Percentiles rank a stretch among this genome's conserved stretches.
Evolutionary conservation across 768 basidiomycete species (phyloP).

Genomic region (Daedaleopsis sinensis): DNA sequence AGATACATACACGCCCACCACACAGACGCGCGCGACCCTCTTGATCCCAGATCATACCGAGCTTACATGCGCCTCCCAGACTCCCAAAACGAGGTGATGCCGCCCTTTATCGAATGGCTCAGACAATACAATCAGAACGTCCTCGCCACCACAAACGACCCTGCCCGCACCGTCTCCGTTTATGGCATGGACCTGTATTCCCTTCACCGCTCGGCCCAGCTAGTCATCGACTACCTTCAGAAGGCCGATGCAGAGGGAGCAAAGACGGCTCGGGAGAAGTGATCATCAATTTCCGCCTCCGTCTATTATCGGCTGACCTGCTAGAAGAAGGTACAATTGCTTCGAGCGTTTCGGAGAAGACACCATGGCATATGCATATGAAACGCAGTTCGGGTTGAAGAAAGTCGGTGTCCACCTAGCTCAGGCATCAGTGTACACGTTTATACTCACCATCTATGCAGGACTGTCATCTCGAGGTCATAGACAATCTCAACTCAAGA

Average conservation of each 20-base stretch:
- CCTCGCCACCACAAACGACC: slow-evolving; percentile 16
- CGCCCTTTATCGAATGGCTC: slow-evolving; percentile 28
- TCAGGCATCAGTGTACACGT: neutral
- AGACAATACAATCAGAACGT: slow-evolving; percentile 24
- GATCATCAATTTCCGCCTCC: neutral
- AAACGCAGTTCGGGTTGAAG: slow-evolving; percentile 26
- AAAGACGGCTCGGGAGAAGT: slow-evolving; percentile 28
- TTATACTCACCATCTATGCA: neutral
- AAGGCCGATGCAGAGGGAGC: slow-evolving; percentile 31
- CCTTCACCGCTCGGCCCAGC: slow-evolving; percentile 27
- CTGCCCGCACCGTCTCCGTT: slow-evolving; percentile 26
- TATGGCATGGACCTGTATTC: slow-evolving; percentile 35
- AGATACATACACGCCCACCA: slow-evolving; percentile 24
- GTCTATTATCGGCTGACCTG: neutral
- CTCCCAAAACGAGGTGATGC: slow-evolving; percentile 35
- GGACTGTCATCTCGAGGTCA: slow-evolving; percentile 32
- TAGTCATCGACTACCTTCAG: slow-evolving; percentile 31
- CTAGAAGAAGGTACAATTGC: slow-evolving; percentile 26
- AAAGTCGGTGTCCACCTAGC: slow-evolving; percentile 18
- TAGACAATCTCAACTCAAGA: slow-evolving; percentile 27
- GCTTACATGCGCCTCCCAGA: slow-evolving; percentile 9
- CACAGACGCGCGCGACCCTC: no score
- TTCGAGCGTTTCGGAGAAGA: slow-evolving; percentile 32
- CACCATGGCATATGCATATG: slow-evolving; percentile 25
- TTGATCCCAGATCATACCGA: neutral